Percentiles rank a stretch among this genome's conserved stretches.
Conservation (phyloP, 768 basidiomycete species). For the Rhodotorula babjevae region DNA sequence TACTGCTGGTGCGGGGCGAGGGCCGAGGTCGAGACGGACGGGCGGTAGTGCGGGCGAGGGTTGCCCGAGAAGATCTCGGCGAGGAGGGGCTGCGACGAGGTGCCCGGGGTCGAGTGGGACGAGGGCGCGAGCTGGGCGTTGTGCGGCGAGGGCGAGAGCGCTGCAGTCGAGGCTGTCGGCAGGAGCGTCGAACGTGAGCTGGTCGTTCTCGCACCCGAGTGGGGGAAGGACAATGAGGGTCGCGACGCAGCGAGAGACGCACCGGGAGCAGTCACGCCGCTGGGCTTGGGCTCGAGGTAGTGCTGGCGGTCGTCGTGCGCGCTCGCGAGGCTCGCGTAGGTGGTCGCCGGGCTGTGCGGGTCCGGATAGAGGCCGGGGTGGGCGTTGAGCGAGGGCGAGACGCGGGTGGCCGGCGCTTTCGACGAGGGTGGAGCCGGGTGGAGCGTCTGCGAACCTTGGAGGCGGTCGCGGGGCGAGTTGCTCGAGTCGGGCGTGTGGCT, state of each 20-base stretch:
- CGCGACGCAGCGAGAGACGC: neutral
- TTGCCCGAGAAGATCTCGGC: constrained; percentile 38
- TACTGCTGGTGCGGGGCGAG: neutral
- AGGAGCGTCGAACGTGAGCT: neutral
- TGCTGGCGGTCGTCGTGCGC: neutral
- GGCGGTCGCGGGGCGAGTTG: constrained; percentile 13
- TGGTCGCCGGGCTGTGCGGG: neutral
- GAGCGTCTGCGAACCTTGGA: neutral
- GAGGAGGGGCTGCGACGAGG: constrained; percentile 17
- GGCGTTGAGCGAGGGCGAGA: neutral
- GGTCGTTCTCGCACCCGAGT: neutral
- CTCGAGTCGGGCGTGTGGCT: constrained; percentile 11
- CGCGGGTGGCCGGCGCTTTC: neutral
- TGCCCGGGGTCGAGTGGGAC: neutral
- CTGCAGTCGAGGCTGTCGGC: no score
- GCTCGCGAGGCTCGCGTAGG: neutral
- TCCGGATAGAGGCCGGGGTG: constrained; percentile 4
- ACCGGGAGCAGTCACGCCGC: constrained; percentile 5
- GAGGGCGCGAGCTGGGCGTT: neutral
- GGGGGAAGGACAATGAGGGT: neutral
- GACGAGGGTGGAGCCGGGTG: neutral
- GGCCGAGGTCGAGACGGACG: constrained; percentile 5
- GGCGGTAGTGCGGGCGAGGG: constrained; percentile 34
- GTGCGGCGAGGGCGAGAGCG: neutral
- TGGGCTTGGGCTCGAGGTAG: neutral